Evolutionary conservation across 1,139 yeast genomes (phyloP).

Genomic region (Geotrichum fermentans): DNA sequence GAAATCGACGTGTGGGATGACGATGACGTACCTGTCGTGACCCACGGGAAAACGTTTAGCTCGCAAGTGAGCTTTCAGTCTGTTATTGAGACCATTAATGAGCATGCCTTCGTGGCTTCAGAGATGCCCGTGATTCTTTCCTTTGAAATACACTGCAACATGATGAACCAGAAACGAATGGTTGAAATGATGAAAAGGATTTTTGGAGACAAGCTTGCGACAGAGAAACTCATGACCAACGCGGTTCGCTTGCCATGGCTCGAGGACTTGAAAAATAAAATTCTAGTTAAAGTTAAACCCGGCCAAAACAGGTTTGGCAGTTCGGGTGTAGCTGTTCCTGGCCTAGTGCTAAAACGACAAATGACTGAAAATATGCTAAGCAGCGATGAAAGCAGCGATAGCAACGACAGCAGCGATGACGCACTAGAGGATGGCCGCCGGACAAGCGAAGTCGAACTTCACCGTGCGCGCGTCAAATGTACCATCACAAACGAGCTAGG

Average conservation of each 20-base stretch:
- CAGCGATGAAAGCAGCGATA: neutral
- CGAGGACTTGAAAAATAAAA: conserved; percentile 56
- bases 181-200: conserved; percentile 49
- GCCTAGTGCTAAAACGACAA: neutral
- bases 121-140: conserved; percentile 86
- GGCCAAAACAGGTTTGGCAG: conserved; percentile 29
- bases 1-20: conserved; percentile 98
- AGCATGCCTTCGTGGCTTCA: conserved; percentile 79
- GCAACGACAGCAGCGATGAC: neutral
- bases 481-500: conserved; percentile 44
- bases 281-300: conserved; percentile 69
- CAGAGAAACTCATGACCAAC: conserved; percentile 39
- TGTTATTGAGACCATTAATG: conserved; percentile 67
- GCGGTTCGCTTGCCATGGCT: conserved; percentile 62
- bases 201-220: conserved; percentile 57
- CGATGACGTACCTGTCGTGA: conserved; percentile 72
- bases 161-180: conserved; percentile 57
- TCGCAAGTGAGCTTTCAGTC: conserved; percentile 62
- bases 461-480: conserved; percentile 21
- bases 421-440: neutral
- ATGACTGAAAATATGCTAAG: neutral
- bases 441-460: neutral
- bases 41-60: conserved; percentile 84
- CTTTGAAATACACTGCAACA: conserved; percentile 73
- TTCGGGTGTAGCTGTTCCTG: conserved; percentile 36